Base-by-base conservation (phyloP, 1,284 basidiomycete species). In the Termitomyces sp. region DNA sequence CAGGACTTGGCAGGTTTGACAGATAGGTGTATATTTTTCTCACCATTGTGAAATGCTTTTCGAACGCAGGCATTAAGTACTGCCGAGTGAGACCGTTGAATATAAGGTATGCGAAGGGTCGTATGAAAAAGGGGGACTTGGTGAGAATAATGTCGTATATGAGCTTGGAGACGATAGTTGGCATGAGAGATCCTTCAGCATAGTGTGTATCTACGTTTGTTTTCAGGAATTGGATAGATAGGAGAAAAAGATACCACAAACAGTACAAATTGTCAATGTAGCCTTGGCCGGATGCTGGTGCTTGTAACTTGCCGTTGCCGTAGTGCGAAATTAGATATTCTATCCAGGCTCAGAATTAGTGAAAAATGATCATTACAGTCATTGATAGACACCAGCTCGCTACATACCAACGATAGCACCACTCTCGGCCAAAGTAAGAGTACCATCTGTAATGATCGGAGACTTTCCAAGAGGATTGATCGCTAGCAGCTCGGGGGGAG, bases 381-480 rank as follows among this genome's bases (percentile, higher is more conserved):
- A 13, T 8, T 6, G 21, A 33, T n/a, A 21, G 24, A 43, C 5
- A 9, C 13, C 21, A 28, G 19, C 19, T 34, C 9, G 21, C 15
- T 30, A 24, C 70, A 50, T 53, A 79, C 78, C 75, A 40, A 78
- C 66, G 45, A 80, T 79, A 12, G 78, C 74, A 13, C 76, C 75
- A 52, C 77, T 79, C 62, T 80, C 79, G 13, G 76, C 73, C 28
- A 80, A 55, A 13, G 40, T 52, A 1, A 52, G 5, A 30, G 24
- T 65, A 3, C 70, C 77, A 58, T 79, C 76, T n/a, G 73, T 74
- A 34, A 80, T 76, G 34, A 79, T 66, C 17, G 78, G 78, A 0
- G 73, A 70, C 62, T 75, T 78, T 28, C 78, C 78, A 15, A 80
- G 65, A 8, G 75, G 73, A 54, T 73, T 70, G 9, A 79, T 62